Evolutionary conservation across 805 yeast genomes (phyloP).

Genomic region (Starmerella bombicola): DNA sequence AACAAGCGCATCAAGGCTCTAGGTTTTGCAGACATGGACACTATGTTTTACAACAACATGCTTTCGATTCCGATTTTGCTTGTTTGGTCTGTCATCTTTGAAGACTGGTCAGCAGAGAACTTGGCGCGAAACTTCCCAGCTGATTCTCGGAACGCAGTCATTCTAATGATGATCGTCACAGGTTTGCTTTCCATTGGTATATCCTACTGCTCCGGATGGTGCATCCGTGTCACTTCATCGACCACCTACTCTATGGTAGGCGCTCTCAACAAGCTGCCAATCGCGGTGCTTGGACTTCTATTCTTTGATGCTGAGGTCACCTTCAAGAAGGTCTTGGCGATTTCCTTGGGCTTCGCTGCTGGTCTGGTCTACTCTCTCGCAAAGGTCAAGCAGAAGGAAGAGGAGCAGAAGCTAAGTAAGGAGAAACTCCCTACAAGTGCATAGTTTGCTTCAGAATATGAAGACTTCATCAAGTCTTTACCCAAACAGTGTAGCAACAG

Average conservation of each 20-base stretch:
- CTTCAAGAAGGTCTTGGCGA: constrained; percentile 81
- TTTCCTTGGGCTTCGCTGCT: constrained; percentile 84
- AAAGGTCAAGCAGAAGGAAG: constrained; percentile 66
- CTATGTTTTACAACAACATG: constrained; percentile 96
- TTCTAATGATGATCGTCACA: constrained; percentile 75
- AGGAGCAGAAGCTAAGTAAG: constrained; percentile 16
- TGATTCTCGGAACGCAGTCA: constrained; percentile 51
- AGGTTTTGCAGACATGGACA: constrained; percentile 81
- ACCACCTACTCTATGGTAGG: constrained; percentile 99
- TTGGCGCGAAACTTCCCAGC: constrained; percentile 66
- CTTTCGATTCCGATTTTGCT: constrained; percentile 83
- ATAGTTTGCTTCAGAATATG: background rate
- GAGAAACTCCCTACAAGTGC: constrained; percentile 8
- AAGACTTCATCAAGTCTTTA: background rate
- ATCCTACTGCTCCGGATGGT: constrained; percentile 98
- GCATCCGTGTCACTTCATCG: constrained; percentile 96
- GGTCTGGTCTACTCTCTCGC: constrained; percentile 95
- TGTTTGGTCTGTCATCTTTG: constrained; percentile 60
- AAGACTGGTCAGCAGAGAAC: constrained; percentile 87
- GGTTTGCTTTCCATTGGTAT: constrained; percentile 94
- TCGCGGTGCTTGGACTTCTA: constrained; percentile 85
- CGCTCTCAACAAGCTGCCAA: constrained; percentile 94
- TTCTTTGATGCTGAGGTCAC: constrained; percentile 93
- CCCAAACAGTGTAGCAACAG: too few relatives aligned
- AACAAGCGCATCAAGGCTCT: constrained; percentile 96